Conservation (phyloP, 768 basidiomycete species). For the Tricholoma bakamatsutake region DNA sequence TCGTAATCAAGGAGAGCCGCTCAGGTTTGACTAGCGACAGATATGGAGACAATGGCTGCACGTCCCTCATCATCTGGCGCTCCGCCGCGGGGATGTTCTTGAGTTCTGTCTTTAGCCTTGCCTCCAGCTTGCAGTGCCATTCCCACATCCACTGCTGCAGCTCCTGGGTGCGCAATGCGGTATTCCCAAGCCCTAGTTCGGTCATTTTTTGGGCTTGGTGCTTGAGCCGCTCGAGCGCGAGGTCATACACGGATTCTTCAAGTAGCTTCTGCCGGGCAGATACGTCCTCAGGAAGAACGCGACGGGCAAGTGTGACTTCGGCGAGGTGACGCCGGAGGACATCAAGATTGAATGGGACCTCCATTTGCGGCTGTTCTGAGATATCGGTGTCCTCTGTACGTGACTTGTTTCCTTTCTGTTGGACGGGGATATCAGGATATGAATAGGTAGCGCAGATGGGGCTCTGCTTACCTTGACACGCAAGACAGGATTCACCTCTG, state of each 20-base stretch:
- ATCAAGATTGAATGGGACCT: conserved; percentile 71
- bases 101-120: conserved; percentile 47
- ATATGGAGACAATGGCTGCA: conserved; percentile 52
- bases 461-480: conserved; percentile 27
- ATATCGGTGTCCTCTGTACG: conserved; percentile 13
- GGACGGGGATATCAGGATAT: neutral
- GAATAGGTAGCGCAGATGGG: neutral
- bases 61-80: conserved; percentile 1
- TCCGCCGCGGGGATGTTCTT: conserved; percentile 36
- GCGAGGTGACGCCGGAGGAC: conserved; percentile 66
- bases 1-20: conserved; percentile 81
- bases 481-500: conserved; percentile 58
- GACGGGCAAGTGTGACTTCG: conserved; percentile 55
- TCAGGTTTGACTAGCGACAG: conserved; percentile 68
- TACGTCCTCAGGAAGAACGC: conserved; percentile 61
- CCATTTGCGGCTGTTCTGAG: conserved; percentile 15
- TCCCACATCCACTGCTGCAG: conserved; percentile 81
- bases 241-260: conserved; percentile 82
- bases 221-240: conserved; percentile 65
- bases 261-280: conserved; percentile 72
- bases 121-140: conserved; percentile 66
- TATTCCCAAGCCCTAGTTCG: conserved; percentile 47
- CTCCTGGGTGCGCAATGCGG: conserved; percentile 38
- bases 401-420: conserved; percentile 10
- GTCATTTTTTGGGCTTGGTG: conserved; percentile 56